phyloP scores from a whole-genome alignment of 345 rosid species.

The Melastoma malabathricum region DNA sequence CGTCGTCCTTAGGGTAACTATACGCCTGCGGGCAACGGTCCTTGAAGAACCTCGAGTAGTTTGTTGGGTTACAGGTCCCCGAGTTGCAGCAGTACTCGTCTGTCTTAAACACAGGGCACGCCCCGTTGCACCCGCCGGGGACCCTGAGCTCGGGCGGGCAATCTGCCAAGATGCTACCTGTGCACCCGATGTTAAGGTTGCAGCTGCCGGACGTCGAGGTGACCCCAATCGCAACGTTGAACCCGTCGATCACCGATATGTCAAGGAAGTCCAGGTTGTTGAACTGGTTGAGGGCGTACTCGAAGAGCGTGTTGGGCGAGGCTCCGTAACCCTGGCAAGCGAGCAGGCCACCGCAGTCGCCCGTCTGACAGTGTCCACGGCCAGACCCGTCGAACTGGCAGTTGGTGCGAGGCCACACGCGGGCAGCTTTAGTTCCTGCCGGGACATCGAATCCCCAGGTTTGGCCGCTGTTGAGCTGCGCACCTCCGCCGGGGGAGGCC shows the following conservation, averaged over 20 bases:
- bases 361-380: slow-evolving; percentile 14
- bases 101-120: too few relatives aligned
- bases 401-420: slow-evolving; percentile 19
- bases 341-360: slow-evolving; percentile 14
- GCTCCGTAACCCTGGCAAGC: slow-evolving; percentile 9
- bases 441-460: too few relatives aligned
- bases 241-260: slow-evolving; percentile 19
- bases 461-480: slow-evolving; percentile 10
- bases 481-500: slow-evolving; percentile 16
- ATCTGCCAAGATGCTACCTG: slow-evolving; percentile 9
- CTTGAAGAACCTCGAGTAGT: too few relatives aligned
- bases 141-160: slow-evolving; percentile 11
- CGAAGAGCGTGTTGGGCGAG: slow-evolving; percentile 18
- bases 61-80: too few relatives aligned
- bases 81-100: too few relatives aligned
- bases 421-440: slow-evolving; percentile 8
- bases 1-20: too few relatives aligned
- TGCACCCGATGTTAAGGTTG: slow-evolving; percentile 12
- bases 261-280: slow-evolving; percentile 17
- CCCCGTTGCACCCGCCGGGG: slow-evolving; percentile 16
- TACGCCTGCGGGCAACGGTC: too few relatives aligned
- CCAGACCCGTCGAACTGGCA: slow-evolving; percentile 18
- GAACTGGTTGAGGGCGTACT: slow-evolving; percentile 19
- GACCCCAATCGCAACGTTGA: slow-evolving; percentile 23
- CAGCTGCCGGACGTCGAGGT: slow-evolving; percentile 13